Conservation (phyloP, 1,284 basidiomycete genomes). For the Veloboletus limbatus region DNA sequence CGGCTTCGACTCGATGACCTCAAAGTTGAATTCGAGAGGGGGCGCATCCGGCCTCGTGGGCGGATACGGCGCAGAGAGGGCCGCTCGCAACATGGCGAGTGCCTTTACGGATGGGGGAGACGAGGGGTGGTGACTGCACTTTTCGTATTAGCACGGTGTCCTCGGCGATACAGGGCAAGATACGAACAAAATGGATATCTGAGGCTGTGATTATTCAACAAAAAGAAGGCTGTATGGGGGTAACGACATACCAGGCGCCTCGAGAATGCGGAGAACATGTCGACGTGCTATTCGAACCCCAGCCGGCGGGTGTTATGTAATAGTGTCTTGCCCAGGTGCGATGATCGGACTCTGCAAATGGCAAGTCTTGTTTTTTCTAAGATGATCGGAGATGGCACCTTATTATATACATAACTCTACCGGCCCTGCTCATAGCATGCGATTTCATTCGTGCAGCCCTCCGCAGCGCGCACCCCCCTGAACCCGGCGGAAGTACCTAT, state of each 20-base stretch:
- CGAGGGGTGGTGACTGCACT: conserved; percentile 55
- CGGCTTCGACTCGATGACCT: conserved; percentile 60
- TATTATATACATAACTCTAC: conserved; percentile 1
- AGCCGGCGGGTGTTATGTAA: no score
- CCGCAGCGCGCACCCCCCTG: no score
- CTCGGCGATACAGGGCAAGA: conserved; percentile 4
- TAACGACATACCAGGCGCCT: conserved; percentile 28
- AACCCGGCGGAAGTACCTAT: neutral
- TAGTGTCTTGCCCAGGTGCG: no score
- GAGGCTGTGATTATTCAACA: conserved; percentile 40
- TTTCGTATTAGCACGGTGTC: conserved; percentile 2
- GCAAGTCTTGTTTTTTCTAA: no score
- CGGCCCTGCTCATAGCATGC: neutral
- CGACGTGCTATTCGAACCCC: no score
- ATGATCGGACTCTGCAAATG: no score
- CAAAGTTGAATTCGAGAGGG: conserved; percentile 67
- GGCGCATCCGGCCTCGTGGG: conserved; percentile 40
- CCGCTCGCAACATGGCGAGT: conserved; percentile 53
- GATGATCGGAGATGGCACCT: no score
- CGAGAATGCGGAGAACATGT: conserved; percentile 34
- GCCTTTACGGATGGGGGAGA: conserved; percentile 64
- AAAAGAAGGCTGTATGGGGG: neutral
- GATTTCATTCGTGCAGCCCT: no score
- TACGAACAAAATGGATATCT: conserved; percentile 66
- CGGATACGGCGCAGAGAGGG: conserved; percentile 60